Base-by-base conservation (phyloP, 805 yeast genomes). In the Saccharomycopsis fermentans region DNA sequence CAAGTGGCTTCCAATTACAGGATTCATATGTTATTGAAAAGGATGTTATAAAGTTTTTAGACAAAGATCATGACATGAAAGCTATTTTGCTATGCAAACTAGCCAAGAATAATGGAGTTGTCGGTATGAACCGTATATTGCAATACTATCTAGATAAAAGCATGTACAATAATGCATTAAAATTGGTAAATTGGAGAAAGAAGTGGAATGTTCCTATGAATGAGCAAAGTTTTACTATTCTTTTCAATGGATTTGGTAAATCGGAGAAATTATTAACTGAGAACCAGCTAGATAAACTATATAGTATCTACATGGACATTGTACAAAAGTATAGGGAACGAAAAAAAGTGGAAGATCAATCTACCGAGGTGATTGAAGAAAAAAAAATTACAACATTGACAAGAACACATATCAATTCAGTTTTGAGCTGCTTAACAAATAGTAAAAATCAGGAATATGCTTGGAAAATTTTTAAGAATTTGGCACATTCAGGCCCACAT, bases 61-160 rank as follows among this genome's bases (percentile, higher is more conserved):
- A 70, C 19, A 69, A 79, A 55, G 81, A 74, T 56, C 81, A 79
- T 37, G 61, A 74, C 0, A 74, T 72, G 35, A 78, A 86, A 59
- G 91, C 91, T 0, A 58, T 77, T 27, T 73, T 73, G 63, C 68
- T 82, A n/a, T 72, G 79, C 3, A 72, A 75, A 50, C 61, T 82
- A 12, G 81, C 86, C 0, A 69, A 73, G 32, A 66, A 65, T 1
- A 74, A 76, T 39, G 88, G 87, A 8, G 63, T 74, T 0, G 87
- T 82, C 35, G 87, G 81, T 1, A 78, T 82, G 81, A 87, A 87
- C 62, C 74, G 78, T n/a, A 74, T 87, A 0, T 67, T 82, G 65
- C 75, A 78, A 60, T 77, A 81, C 73, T 72, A 76, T 48, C 69
- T 84, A 3, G 65, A 65, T 0, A 64, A 72, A 8, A 74, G 77